Conservation (phyloP, 352 stramenopile species). For the Phytopythium delawarense region DNA sequence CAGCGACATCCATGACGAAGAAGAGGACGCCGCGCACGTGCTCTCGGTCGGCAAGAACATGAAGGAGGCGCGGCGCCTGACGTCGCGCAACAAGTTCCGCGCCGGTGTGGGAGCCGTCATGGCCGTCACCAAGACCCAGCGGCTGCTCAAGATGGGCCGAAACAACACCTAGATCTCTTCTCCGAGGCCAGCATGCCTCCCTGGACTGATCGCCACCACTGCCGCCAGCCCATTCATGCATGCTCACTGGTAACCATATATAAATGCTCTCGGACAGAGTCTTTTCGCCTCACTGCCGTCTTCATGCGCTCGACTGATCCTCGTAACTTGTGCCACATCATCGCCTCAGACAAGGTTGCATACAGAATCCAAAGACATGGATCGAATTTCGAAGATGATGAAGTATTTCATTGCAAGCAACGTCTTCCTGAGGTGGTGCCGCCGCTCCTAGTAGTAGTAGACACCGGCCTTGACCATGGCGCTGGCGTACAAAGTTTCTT, state of each 20-base stretch:
- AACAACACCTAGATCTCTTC: background rate
- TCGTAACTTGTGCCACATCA: too few relatives aligned
- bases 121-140: constrained; percentile 78
- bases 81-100: constrained; percentile 66
- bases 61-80: constrained; percentile 51
- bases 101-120: constrained; percentile 64
- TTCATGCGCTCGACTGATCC: too few relatives aligned
- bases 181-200: too few relatives aligned
- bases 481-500: constrained; percentile 62
- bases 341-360: too few relatives aligned
- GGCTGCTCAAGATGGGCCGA: constrained; percentile 30
- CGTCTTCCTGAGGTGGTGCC: background rate
- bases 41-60: constrained; percentile 72
- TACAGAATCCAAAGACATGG: too few relatives aligned
- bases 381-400: background rate
- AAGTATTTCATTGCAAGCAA: background rate
- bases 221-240: too few relatives aligned
- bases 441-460: constrained; percentile 56
- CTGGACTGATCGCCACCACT: too few relatives aligned
- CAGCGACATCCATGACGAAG: constrained; percentile 57
- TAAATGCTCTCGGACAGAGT: too few relatives aligned
- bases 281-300: too few relatives aligned
- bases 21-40: constrained; percentile 35
- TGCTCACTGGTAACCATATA: too few relatives aligned
- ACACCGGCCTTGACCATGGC: constrained; percentile 73